Evolutionary conservation across 345 rosid species (phyloP).

Genomic region (Lepidium aucheri): DNA sequence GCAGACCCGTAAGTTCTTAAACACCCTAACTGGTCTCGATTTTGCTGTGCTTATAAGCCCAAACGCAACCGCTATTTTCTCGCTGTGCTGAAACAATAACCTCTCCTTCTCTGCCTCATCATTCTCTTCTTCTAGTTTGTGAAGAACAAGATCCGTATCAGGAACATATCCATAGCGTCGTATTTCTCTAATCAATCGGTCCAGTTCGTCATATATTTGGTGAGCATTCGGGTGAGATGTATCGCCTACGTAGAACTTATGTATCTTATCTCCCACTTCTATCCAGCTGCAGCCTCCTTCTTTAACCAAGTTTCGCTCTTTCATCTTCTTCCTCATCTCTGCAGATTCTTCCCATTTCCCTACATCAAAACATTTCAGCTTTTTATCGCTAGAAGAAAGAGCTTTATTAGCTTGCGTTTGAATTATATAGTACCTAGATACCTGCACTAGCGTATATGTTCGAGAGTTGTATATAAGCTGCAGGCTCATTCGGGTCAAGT

Average conservation of each 20-base stretch:
- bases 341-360: conserved; percentile 57
- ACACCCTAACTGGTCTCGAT: conserved; percentile 52
- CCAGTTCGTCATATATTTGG: conserved; percentile 39
- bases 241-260: conserved; percentile 66
- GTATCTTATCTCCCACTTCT: conserved; percentile 51
- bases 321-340: conserved; percentile 54
- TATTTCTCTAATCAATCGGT: conserved; percentile 36
- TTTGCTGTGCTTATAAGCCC: conserved; percentile 50
- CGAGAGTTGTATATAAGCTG: conserved; percentile 59
- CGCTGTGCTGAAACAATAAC: conserved; percentile 61
- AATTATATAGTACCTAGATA: not conserved
- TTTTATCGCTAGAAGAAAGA: not conserved
- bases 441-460: conserved; percentile 58
- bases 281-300: conserved; percentile 87
- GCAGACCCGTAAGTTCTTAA: conserved; percentile 61
- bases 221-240: conserved; percentile 47
- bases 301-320: conserved; percentile 44
- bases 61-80: conserved; percentile 68
- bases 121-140: conserved; percentile 47
- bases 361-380: not conserved
- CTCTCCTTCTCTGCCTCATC: conserved; percentile 50
- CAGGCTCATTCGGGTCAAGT: conserved; percentile 55
- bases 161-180: conserved; percentile 62
- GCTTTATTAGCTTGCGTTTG: not conserved
- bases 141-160: conserved; percentile 59